Evolutionary conservation across 208 protist genomes (phyloP).

Genomic region (Wallacemonas sp.): DNA sequence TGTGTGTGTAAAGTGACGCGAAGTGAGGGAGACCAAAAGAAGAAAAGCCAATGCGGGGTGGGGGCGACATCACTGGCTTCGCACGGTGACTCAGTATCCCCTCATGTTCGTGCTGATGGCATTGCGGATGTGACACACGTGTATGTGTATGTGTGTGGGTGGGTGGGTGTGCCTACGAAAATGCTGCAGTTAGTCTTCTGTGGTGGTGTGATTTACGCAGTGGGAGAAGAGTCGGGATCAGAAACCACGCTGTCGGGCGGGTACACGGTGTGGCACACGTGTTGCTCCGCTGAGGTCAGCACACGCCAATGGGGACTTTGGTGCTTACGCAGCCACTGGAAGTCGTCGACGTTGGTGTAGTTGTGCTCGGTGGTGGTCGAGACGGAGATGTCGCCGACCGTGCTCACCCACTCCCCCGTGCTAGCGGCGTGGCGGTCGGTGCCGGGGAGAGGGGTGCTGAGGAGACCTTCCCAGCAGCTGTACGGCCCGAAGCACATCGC

Average conservation of each 20-base stretch:
- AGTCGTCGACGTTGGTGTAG: constrained; percentile 79
- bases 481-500: constrained; percentile 79
- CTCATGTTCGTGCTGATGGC: too few relatives aligned
- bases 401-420: constrained; percentile 49
- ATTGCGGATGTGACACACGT: too few relatives aligned
- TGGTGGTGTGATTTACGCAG: too few relatives aligned
- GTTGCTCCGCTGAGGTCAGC: constrained; percentile 32
- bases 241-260: background rate
- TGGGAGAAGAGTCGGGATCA: background rate
- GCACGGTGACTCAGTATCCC: too few relatives aligned
- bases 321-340: constrained; percentile 84
- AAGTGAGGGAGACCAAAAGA: too few relatives aligned
- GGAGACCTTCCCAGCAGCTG: constrained; percentile 63
- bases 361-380: constrained; percentile 21
- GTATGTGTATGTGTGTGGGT: too few relatives aligned
- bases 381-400: constrained; percentile 56
- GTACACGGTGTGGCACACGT: background rate
- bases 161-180: too few relatives aligned
- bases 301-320: constrained; percentile 80
- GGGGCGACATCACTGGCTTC: too few relatives aligned
- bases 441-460: constrained; percentile 25
- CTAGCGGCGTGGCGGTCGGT: constrained; percentile 17
- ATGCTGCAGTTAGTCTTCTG: too few relatives aligned
- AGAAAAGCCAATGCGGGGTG: too few relatives aligned
- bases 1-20: too few relatives aligned